Conservation (phyloP, 371 early-diverging fungal species). For the Mortierella sp. region DNA sequence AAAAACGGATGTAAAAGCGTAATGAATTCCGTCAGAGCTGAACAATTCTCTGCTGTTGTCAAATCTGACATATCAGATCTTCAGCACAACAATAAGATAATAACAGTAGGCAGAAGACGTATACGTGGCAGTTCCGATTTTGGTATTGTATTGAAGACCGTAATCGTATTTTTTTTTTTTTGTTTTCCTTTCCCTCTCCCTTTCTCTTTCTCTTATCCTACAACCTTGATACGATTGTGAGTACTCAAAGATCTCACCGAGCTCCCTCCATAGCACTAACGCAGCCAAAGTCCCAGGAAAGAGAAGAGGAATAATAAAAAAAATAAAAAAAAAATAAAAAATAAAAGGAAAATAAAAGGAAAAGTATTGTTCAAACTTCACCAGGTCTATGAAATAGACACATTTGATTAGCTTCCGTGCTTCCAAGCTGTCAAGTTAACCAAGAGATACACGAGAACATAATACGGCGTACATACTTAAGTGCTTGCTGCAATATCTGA, state of each 20-base stretch:
- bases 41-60: too few species aligned
- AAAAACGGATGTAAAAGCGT: not conserved
- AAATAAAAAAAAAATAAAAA: not conserved
- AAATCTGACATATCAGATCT: not conserved
- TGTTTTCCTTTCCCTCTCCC: not conserved
- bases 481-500: conserved; percentile 18
- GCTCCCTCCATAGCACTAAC: too few species aligned
- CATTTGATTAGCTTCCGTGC: too few species aligned
- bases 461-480: not conserved
- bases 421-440: not conserved
- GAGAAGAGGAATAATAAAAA: not conserved
- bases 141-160: not conserved
- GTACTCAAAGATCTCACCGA: not conserved
- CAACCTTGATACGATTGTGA: not conserved
- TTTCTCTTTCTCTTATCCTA: too few species aligned
- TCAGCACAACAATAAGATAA: not conserved
- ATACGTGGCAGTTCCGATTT: not conserved
- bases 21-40: too few species aligned
- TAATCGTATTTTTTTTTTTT: not conserved
- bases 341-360: too few species aligned
- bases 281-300: not conserved
- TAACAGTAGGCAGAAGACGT: not conserved
- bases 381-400: too few species aligned
- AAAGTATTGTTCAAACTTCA: too few species aligned
- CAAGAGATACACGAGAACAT: not conserved